Percentiles rank a stretch among this genome's conserved stretches.
These are phyloP conservation scores for Trypanosoma conorhini DNA, from an alignment of 208 protist species.

Conservation along the genomic window DNA sequence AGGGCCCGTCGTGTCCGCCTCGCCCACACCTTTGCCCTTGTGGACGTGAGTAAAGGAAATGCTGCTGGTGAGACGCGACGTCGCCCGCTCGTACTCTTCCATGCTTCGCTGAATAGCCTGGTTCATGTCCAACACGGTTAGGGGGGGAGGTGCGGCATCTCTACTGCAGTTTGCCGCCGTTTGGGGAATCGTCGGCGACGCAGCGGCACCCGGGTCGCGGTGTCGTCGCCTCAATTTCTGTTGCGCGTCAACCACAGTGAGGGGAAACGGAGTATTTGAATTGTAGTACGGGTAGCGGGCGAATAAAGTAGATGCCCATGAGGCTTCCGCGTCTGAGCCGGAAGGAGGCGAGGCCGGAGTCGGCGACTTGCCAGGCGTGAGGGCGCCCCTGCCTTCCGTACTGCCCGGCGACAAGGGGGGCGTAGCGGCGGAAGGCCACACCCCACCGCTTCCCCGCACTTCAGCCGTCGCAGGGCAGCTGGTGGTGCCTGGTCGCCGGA, in stretches of 20 bases:
- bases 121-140: conserved; percentile 5
- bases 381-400: neutral
- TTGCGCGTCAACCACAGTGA: neutral
- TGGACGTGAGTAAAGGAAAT: neutral
- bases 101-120: conserved; percentile 6
- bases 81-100: neutral
- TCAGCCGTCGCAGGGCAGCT: no score
- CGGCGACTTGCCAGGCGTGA: neutral
- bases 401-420: neutral
- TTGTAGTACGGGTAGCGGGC: neutral
- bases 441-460: no score
- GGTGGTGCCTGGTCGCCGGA: neutral
- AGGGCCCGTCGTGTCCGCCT: neutral
- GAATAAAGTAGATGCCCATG: neutral
- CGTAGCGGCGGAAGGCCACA: neutral
- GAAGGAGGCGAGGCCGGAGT: neutral
- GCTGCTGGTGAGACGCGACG: neutral
- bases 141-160: neutral
- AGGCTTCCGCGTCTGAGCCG: neutral
- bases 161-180: neutral
- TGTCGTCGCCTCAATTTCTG: neutral
- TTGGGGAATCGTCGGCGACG: neutral
- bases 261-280: neutral
- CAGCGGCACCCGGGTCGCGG: neutral
- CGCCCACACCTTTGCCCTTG: neutral